Evolutionary conservation across 805 yeast species (phyloP).

Genomic region (Zygosaccharomyces pseudorouxii): DNA sequence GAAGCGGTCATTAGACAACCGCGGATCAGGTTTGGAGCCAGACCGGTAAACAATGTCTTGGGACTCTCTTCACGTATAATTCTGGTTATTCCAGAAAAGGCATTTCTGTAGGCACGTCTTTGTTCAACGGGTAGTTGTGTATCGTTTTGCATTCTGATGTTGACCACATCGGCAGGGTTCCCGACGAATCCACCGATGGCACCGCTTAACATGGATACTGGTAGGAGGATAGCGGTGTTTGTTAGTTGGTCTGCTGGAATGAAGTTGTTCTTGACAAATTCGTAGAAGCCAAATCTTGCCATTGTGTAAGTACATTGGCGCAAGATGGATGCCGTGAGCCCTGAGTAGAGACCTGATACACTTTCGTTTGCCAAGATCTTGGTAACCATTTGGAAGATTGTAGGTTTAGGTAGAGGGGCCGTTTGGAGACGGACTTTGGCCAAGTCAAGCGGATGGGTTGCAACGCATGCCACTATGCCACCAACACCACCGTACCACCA

Average conservation of each 20-base stretch:
- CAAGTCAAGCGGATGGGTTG: conserved; percentile 78
- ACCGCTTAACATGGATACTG: conserved; percentile 82
- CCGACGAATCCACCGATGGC: conserved; percentile 82
- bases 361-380: conserved; percentile 44
- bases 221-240: conserved; percentile 56
- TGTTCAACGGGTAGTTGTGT: conserved; percentile 57
- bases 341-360: conserved; percentile 66
- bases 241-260: conserved; percentile 43
- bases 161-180: conserved; percentile 82
- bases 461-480: conserved; percentile 60
- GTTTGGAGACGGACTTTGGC: conserved; percentile 87
- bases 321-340: conserved; percentile 73
- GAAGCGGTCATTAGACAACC: conserved; percentile 88
- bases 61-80: conserved; percentile 59
- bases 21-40: conserved; percentile 70
- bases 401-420: conserved; percentile 60
- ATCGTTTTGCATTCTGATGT: conserved; percentile 89
- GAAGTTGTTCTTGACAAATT: conserved; percentile 57
- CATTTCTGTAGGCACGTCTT: conserved; percentile 71
- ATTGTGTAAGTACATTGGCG: conserved; percentile 89
- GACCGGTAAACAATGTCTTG: conserved; percentile 60
- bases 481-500: conserved; percentile 70
- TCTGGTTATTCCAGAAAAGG: conserved; percentile 66
- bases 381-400: conserved; percentile 50
- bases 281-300: conserved; percentile 83